Percentiles rank a stretch among this genome's conserved stretches.
Conservation (phyloP, 176 grass and related monocot genomes). For the Avena insularis region DNA sequence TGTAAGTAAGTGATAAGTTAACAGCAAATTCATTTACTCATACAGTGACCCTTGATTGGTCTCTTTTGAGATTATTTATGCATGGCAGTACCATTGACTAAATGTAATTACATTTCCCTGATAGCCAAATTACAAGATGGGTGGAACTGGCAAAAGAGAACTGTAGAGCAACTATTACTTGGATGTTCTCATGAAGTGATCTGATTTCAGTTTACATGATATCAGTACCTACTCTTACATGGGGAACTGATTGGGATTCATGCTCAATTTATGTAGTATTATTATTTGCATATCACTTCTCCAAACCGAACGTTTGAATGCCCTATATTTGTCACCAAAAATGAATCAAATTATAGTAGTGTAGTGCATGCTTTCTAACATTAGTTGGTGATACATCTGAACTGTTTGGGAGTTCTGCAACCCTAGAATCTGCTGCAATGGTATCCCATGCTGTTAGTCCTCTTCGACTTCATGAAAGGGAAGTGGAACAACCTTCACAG, state of each 20-base stretch:
- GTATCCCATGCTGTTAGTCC: slow-evolving; percentile 42
- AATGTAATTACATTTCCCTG: slow-evolving; percentile 33
- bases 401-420: slow-evolving; percentile 45
- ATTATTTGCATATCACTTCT: slow-evolving; percentile 37
- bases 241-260: slow-evolving; percentile 25
- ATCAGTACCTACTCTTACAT: slow-evolving; percentile 30
- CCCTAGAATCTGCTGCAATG: slow-evolving; percentile 32
- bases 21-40: not conserved
- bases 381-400: slow-evolving; percentile 63
- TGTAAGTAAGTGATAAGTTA: slow-evolving; percentile 35
- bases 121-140: slow-evolving; percentile 33
- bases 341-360: slow-evolving; percentile 45
- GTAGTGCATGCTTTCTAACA: slow-evolving; percentile 48
- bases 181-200: slow-evolving; percentile 21
- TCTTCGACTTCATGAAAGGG: slow-evolving; percentile 78
- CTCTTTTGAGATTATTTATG: slow-evolving; percentile 40
- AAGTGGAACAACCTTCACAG: slow-evolving; percentile 73
- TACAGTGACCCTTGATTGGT: slow-evolving; percentile 1
- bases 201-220: slow-evolving; percentile 7
- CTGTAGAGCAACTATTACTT: not conserved
- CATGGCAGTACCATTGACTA: slow-evolving; percentile 14
- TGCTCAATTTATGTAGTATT: slow-evolving; percentile 23
- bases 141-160: slow-evolving; percentile 17
- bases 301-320: slow-evolving; percentile 25
- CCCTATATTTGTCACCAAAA: slow-evolving; percentile 49